phyloP scores from a whole-genome alignment of 345 rosid species.

The Aquilaria malaccensis region DNA sequence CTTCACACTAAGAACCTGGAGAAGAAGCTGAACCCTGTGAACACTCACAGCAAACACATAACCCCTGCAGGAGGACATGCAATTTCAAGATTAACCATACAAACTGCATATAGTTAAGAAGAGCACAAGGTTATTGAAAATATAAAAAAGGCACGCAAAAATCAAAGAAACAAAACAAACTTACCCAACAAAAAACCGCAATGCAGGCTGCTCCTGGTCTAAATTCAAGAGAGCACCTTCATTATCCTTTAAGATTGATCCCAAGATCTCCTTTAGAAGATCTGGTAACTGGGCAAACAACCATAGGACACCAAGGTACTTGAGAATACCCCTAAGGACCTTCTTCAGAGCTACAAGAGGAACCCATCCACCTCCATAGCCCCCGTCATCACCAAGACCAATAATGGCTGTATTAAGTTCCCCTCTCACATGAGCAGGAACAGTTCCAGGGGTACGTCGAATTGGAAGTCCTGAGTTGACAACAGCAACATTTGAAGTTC shows the following conservation, averaged over 20 bases:
- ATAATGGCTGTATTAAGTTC: conserved; percentile 94
- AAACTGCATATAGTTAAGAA: neutral
- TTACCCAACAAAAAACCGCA: conserved; percentile 99
- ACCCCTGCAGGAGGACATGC: conserved; percentile 50
- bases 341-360: conserved; percentile 99
- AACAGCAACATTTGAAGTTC: conserved; percentile 52
- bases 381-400: conserved; percentile 99
- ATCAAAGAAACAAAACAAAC: conserved; percentile 13
- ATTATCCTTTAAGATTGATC: conserved; percentile 85
- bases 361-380: conserved; percentile 99
- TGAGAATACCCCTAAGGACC: conserved; percentile 91
- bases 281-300: conserved; percentile 90
- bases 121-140: neutral
- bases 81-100: conserved; percentile 8
- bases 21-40: conserved; percentile 98
- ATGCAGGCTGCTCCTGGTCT: conserved; percentile 98
- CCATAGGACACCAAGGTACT: conserved; percentile 98
- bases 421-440: conserved; percentile 92
- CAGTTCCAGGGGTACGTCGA: conserved; percentile 76
- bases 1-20: conserved; percentile 93
- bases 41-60: conserved; percentile 97
- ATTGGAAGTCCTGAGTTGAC: conserved; percentile 60
- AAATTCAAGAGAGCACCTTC: conserved; percentile 95
- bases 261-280: conserved; percentile 87
- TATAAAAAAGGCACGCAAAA: neutral